Conservation (phyloP, 768 basidiomycete genomes). For the Lyophyllum decastes region DNA sequence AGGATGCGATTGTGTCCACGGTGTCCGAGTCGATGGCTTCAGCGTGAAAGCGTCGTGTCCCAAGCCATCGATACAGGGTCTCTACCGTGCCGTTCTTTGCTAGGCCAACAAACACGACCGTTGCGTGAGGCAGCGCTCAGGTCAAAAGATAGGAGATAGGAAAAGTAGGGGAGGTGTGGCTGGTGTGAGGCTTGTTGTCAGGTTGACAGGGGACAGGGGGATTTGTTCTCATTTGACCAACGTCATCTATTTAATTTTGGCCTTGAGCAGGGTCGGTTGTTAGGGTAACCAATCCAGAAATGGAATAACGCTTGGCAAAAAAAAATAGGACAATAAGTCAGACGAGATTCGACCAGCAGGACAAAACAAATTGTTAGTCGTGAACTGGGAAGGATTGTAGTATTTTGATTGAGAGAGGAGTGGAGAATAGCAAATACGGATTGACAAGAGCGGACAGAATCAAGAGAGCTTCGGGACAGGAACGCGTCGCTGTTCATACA, state of each 20-base stretch:
- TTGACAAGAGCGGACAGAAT: not conserved
- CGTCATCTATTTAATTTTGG: not conserved
- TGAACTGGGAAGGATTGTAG: too few relatives aligned
- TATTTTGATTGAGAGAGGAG: too few relatives aligned
- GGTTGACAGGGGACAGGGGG: not conserved
- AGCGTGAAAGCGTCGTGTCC: not conserved
- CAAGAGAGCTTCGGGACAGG: not conserved
- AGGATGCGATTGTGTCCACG: not conserved
- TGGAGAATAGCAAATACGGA: not conserved
- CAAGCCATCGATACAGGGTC: not conserved
- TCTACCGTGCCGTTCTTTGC: not conserved
- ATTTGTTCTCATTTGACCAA: not conserved
- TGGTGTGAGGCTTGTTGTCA: not conserved
- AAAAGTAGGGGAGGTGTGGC: not conserved
- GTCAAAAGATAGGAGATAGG: not conserved
- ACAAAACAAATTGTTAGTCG: too few relatives aligned
- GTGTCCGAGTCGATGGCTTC: not conserved
- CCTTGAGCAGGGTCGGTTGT: not conserved
- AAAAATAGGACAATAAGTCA: not conserved
- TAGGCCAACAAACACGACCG: not conserved
- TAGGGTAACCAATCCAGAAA: not conserved
- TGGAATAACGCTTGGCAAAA: not conserved
- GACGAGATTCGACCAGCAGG: not conserved
- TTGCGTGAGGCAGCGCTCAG: not conserved
- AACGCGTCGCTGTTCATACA: not conserved